These are phyloP conservation scores for Oidiodendron maius DNA, from an alignment of 495 filamentous ascomycete genomes.

Conservation along the genomic window DNA sequence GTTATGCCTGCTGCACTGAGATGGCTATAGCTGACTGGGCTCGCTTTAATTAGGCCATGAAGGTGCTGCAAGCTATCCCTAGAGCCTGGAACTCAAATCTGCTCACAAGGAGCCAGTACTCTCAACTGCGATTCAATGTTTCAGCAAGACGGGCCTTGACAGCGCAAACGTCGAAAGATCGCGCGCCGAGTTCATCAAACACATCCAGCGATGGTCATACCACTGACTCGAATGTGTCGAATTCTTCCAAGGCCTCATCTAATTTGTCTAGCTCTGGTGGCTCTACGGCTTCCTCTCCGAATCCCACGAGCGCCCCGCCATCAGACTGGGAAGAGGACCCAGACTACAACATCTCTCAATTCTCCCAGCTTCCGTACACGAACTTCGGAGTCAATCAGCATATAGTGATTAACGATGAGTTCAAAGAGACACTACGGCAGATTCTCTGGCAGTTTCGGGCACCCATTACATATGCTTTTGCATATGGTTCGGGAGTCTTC, in stretches of 20 bases:
- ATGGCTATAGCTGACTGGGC: no score
- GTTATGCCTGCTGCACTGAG: no score
- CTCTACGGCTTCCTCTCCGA: not conserved
- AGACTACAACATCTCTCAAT: conserved; percentile 66
- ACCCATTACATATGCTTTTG: conserved; percentile 91
- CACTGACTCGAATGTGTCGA: not conserved
- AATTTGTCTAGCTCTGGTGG: not conserved
- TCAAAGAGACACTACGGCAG: conserved; percentile 82
- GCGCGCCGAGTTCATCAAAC: not conserved
- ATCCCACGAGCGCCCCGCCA: conserved; percentile 7
- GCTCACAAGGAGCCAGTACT: not conserved
- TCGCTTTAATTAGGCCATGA: no score
- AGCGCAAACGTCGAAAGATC: not conserved
- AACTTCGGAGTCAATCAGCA: conserved; percentile 95
- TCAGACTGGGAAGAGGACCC: conserved; percentile 72
- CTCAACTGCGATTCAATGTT: not conserved
- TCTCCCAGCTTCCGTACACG: conserved; percentile 79
- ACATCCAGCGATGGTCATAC: not conserved
- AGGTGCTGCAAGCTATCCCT: no score
- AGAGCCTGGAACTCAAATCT: not conserved
- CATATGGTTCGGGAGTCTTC: conserved; percentile 96
- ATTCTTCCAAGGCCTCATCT: not conserved
- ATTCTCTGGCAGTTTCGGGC: conserved; percentile 91
- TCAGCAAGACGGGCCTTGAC: not conserved
- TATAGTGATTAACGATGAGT: conserved; percentile 87